Conservation (phyloP, 257 asterid species). For the Fraxinus anomala region DNA sequence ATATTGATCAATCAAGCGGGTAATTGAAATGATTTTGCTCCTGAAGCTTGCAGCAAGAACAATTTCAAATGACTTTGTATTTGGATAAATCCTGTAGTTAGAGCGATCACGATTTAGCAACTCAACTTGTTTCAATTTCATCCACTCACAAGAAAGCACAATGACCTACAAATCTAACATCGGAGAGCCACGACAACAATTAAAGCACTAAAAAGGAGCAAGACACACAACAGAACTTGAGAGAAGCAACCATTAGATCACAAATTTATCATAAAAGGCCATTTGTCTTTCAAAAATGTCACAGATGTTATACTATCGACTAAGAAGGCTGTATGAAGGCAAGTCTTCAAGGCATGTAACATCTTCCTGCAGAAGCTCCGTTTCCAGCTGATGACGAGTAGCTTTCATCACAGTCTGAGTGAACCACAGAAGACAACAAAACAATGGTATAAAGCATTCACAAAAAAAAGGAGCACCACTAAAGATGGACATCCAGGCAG, state of each 20-base stretch:
- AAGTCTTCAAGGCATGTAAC: slow-evolving; percentile 74
- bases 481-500: background rate
- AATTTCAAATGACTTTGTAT: background rate
- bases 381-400: slow-evolving; percentile 93
- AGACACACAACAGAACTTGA: slow-evolving; percentile 8
- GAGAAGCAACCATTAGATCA: slow-evolving; percentile 19
- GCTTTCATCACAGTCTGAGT: slow-evolving; percentile 94
- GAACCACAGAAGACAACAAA: background rate
- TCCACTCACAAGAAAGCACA: background rate
- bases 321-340: slow-evolving; percentile 82
- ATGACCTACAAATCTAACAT: background rate
- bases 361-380: slow-evolving; percentile 84
- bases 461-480: background rate
- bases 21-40: no score
- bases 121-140: background rate
- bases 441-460: background rate
- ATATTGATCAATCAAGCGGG: no score
- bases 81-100: background rate
- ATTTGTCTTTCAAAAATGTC: slow-evolving; percentile 26
- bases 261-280: slow-evolving; percentile 28
- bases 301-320: slow-evolving; percentile 41
- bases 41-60: background rate
- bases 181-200: background rate
- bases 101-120: background rate
- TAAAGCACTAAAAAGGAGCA: slow-evolving; percentile 7